Percentiles rank a stretch among this genome's conserved stretches.
phyloP scores from a whole-genome alignment of 768 basidiomycete genomes.

The Asterophora parasitica region DNA sequence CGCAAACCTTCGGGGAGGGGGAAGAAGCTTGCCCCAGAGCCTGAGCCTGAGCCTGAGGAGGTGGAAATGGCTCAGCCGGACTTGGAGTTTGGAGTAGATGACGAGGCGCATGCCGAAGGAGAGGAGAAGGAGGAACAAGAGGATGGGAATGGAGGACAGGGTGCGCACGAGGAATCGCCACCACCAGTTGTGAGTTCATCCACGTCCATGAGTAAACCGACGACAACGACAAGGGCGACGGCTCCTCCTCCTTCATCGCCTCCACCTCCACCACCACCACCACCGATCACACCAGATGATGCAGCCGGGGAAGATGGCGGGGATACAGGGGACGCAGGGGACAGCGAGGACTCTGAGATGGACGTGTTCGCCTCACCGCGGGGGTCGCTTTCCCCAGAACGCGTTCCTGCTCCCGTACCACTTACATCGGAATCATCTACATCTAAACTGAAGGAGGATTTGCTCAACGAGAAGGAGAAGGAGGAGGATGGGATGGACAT shows the following conservation, averaged over 20 bases:
- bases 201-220: too few relatives aligned
- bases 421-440: not conserved
- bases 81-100: too few relatives aligned
- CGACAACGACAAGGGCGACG: too few relatives aligned
- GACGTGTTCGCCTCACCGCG: not conserved
- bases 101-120: too few relatives aligned
- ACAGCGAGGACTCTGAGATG: conserved; percentile 3
- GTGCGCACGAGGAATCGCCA: too few relatives aligned
- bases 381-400: not conserved
- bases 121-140: too few relatives aligned
- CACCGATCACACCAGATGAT: too few relatives aligned
- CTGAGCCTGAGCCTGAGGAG: conserved; percentile 13
- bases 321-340: not conserved
- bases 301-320: conserved; percentile 8
- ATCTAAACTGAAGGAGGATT: not conserved
- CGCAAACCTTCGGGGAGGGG: conserved; percentile 17
- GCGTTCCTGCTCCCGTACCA: not conserved
- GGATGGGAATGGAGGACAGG: too few relatives aligned
- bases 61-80: conserved; percentile 9
- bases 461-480: not conserved
- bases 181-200: too few relatives aligned
- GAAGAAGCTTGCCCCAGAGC: conserved; percentile 16
- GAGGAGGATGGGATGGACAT: conserved; percentile 8
- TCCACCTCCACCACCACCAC: conserved; percentile 6
- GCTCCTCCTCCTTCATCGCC: too few relatives aligned